phyloP scores from a whole-genome alignment of 2,329 filamentous ascomycete species.

The Diaporthe sp. region DNA sequence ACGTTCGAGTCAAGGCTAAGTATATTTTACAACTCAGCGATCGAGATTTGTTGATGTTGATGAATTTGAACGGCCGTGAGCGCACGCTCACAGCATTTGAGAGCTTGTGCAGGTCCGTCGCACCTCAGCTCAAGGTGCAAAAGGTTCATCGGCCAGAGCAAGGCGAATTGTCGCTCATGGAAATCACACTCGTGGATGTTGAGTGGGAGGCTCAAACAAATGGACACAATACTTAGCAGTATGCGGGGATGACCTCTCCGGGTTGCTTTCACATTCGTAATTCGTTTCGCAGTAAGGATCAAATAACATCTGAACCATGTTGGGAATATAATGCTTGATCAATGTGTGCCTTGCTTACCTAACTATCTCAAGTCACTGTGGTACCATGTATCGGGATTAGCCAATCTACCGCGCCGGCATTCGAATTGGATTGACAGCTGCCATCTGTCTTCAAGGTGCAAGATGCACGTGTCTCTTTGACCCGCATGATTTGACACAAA shows the following conservation, averaged over 20 bases:
- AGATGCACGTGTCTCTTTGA: not conserved
- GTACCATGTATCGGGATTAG: not conserved
- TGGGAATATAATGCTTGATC: not conserved
- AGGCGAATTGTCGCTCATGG: constrained; percentile 7
- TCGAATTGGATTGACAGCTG: not conserved
- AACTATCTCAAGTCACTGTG: not conserved
- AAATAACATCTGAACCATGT: not conserved
- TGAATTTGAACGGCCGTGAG: constrained; percentile 10
- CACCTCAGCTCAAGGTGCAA: constrained; percentile 7
- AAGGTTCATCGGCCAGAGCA: constrained; percentile 4
- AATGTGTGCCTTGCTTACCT: not conserved
- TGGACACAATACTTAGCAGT: not conserved
- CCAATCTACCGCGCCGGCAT: not conserved
- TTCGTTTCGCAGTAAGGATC: not conserved
- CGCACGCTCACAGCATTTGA: not conserved
- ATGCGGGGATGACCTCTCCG: not conserved
- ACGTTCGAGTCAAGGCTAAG: not conserved
- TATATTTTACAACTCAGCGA: not conserved
- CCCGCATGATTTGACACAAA: not conserved
- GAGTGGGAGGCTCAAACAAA: not conserved
- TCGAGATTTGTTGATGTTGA: constrained; percentile 18
- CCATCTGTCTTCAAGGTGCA: not conserved
- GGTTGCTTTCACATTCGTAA: not conserved
- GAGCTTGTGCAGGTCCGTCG: not conserved
- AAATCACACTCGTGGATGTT: constrained; percentile 3